phyloP scores from a whole-genome alignment of 1,139 yeast species.

The Entelexis sorbosivorans region DNA sequence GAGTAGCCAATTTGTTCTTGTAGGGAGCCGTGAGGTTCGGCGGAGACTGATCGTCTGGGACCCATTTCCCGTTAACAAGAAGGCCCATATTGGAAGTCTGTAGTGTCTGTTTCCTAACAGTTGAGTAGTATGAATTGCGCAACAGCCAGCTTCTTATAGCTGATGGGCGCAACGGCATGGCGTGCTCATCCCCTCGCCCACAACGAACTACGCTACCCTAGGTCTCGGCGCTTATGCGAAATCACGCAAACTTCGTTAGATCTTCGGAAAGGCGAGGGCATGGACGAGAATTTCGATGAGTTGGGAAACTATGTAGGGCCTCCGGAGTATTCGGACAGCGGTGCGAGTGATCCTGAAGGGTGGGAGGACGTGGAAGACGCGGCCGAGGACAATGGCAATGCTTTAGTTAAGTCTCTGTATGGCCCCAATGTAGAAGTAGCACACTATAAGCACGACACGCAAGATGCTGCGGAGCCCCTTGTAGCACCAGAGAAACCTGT shows the following conservation, averaged over 20 bases:
- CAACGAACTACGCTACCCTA: not conserved
- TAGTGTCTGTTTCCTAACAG: too few species aligned
- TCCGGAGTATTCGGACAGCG: constrained; percentile 20
- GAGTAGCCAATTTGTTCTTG: constrained; percentile 11
- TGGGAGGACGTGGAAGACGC: constrained; percentile 19
- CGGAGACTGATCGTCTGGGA: constrained; percentile 9
- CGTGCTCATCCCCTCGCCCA: not conserved
- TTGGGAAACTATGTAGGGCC: constrained; percentile 58
- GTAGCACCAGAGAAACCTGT: not conserved
- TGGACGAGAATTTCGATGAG: constrained; percentile 53
- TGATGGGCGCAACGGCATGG: not conserved
- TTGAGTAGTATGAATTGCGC: not conserved
- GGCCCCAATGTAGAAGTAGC: constrained; percentile 45
- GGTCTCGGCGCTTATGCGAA: not conserved
- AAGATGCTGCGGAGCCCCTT: constrained; percentile 22
- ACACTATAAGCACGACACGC: constrained; percentile 46
- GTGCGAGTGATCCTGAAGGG: constrained; percentile 35
- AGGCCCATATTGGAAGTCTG: constrained; percentile 17
- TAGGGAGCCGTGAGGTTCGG: constrained; percentile 11
- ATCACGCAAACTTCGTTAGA: not conserved
- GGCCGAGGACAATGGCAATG: constrained; percentile 25
- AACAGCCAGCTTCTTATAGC: constrained; percentile 38
- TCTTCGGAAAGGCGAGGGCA: not conserved
- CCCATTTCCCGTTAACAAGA: constrained; percentile 20
- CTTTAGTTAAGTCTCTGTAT: not conserved